Percentiles rank a stretch among this genome's conserved stretches.
Conservation (phyloP, 2,329 filamentous ascomycete genomes). For the Onygena corvina region DNA sequence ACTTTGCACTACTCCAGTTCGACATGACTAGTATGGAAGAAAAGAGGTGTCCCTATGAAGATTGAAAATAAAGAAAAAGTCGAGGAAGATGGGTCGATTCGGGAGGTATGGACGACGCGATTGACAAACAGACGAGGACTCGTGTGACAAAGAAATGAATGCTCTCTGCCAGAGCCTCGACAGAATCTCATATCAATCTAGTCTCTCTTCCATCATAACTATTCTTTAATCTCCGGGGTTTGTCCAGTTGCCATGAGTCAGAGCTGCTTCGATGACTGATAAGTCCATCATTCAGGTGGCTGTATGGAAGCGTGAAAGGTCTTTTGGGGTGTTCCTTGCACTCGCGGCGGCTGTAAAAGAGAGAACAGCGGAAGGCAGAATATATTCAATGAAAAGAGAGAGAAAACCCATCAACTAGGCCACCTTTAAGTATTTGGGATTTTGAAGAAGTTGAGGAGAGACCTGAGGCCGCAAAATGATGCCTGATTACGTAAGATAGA, state of each 20-base stretch:
- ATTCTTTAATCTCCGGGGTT: neutral
- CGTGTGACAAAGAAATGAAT: neutral
- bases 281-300: too few species aligned
- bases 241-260: neutral
- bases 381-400: too few species aligned
- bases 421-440: too few species aligned
- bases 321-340: too few species aligned
- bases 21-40: neutral
- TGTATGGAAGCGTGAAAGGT: too few species aligned
- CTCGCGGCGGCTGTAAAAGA: too few species aligned
- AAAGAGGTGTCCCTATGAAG: neutral
- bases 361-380: too few species aligned
- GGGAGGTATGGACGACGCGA: neutral
- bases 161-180: neutral
- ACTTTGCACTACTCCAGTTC: neutral
- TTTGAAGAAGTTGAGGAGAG: too few species aligned
- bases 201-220: neutral
- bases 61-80: neutral
- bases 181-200: neutral
- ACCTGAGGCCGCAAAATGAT: too few species aligned
- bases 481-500: too few species aligned
- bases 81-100: neutral
- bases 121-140: constrained; percentile 2
- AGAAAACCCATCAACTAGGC: too few species aligned
- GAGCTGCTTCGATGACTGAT: too few species aligned